phyloP scores from a whole-genome alignment of 2,329 filamentous ascomycete genomes.

The Biscogniauxia marginata region DNA sequence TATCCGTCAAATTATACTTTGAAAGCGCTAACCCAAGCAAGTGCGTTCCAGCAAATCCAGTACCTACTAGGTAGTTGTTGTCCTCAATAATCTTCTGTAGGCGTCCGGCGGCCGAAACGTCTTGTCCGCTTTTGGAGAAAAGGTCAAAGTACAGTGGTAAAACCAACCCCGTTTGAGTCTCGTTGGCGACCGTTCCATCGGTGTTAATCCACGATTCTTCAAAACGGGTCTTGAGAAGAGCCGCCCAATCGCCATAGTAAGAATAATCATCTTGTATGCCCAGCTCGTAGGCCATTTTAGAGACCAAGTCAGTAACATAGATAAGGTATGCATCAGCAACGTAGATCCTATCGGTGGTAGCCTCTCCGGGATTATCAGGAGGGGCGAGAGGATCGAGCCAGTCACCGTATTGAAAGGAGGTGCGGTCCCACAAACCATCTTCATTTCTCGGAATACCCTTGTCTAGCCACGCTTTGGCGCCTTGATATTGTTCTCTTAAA shows the following conservation, averaged over 20 bases:
- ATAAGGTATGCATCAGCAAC: slow-evolving; percentile 49
- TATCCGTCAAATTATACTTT: slow-evolving; percentile 27
- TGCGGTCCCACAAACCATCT: slow-evolving; percentile 41
- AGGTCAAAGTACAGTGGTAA: slow-evolving; percentile 40
- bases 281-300: slow-evolving; percentile 35
- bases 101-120: slow-evolving; percentile 23
- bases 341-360: slow-evolving; percentile 39
- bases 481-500: slow-evolving; percentile 38
- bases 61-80: slow-evolving; percentile 38
- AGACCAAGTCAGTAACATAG: slow-evolving; percentile 39
- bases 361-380: slow-evolving; percentile 37
- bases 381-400: slow-evolving; percentile 50
- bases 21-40: slow-evolving; percentile 35
- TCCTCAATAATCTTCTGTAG: slow-evolving; percentile 33
- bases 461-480: slow-evolving; percentile 41
- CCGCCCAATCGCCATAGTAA: slow-evolving; percentile 21
- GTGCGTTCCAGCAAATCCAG: slow-evolving; percentile 46
- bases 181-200: slow-evolving; percentile 32
- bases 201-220: slow-evolving; percentile 31
- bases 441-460: slow-evolving; percentile 33
- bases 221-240: slow-evolving; percentile 27
- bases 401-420: slow-evolving; percentile 41
- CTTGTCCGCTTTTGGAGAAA: slow-evolving; percentile 22
- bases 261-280: slow-evolving; percentile 27
- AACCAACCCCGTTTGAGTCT: slow-evolving; percentile 41